A percentile compares a stretch with the other conserved stretches of the same genome.
These are phyloP conservation scores for Lactarius evosmus DNA, from an alignment of 768 basidiomycete genomes.

Conservation along the genomic window DNA sequence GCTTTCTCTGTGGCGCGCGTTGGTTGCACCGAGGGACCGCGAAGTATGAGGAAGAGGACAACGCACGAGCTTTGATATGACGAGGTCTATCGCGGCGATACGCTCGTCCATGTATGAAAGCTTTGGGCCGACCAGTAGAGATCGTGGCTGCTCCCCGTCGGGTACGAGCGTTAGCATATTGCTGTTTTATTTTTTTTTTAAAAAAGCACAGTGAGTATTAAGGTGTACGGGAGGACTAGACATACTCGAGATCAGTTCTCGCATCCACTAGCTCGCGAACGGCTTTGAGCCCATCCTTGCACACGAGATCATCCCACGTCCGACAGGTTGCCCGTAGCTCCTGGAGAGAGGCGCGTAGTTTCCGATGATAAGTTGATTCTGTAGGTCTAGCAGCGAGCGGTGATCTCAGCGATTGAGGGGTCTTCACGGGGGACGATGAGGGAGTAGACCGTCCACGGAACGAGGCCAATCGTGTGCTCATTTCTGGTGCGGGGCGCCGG, in stretches of 20 bases:
- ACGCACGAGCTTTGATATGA: constrained; percentile 65
- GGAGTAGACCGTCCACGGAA: constrained; percentile 81
- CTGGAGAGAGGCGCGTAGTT: constrained; percentile 60
- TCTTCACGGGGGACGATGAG: constrained; percentile 57
- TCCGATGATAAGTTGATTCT: constrained; percentile 82
- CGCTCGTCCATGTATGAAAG: constrained; percentile 64
- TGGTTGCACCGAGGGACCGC: background rate
- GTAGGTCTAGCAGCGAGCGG: constrained; percentile 42
- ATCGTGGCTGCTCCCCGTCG: constrained; percentile 49
- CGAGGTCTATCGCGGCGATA: constrained; percentile 54
- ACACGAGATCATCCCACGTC: constrained; percentile 83
- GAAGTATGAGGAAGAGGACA: background rate
- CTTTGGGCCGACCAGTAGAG: constrained; percentile 61
- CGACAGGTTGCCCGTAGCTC: constrained; percentile 61
- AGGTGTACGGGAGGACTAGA: constrained; percentile 16
- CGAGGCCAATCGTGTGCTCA: constrained; percentile 64
- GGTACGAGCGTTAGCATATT: constrained; percentile 61
- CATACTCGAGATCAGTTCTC: constrained; percentile 83
- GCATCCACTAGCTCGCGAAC: constrained; percentile 68
- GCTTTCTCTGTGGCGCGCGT: constrained; percentile 51
- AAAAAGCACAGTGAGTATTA: background rate
- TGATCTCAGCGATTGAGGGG: constrained; percentile 37
- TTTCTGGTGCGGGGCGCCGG: constrained; percentile 22
- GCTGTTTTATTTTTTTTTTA: constrained; percentile 36
- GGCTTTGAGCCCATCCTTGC: constrained; percentile 76